Evolutionary conservation across 805 yeast genomes (phyloP).

Genomic region (Starmerella etchellsii): DNA sequence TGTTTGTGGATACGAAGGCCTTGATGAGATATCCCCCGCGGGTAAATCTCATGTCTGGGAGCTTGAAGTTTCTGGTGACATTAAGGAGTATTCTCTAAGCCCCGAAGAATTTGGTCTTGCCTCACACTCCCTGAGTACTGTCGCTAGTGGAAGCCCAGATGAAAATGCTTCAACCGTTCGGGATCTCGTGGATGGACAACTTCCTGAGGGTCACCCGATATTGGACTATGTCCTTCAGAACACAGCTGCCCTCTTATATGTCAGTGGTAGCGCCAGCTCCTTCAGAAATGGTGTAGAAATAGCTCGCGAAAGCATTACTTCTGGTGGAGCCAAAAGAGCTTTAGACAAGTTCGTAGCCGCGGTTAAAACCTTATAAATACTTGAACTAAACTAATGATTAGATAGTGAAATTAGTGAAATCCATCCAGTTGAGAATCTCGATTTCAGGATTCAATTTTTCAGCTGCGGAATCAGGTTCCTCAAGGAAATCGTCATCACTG

Average conservation of each 20-base stretch:
- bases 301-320: conserved; percentile 54
- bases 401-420: conserved; percentile 18
- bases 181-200: conserved; percentile 34
- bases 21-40: conserved; percentile 88
- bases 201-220: conserved; percentile 39
- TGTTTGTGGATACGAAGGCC: conserved; percentile 84
- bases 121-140: conserved; percentile 54
- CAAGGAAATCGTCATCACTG: not conserved
- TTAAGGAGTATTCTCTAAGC: conserved; percentile 22
- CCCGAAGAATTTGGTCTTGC: conserved; percentile 76
- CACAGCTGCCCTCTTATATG: conserved; percentile 73
- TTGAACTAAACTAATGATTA: not conserved
- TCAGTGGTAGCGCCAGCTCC: conserved; percentile 46
- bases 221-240: conserved; percentile 86
- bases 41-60: conserved; percentile 77
- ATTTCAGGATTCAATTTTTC: conserved; percentile 6
- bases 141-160: conserved; percentile 72
- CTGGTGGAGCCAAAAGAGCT: conserved; percentile 55
- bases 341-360: conserved; percentile 29
- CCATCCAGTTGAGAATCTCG: conserved; percentile 16
- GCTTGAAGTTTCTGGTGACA: conserved; percentile 33
- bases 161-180: conserved; percentile 63
- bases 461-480: not conserved
- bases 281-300: conserved; percentile 70
- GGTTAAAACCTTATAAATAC: not conserved